Base-by-base conservation (phyloP, 2,329 filamentous ascomycete genomes). In the Aspergillus texensis region DNA sequence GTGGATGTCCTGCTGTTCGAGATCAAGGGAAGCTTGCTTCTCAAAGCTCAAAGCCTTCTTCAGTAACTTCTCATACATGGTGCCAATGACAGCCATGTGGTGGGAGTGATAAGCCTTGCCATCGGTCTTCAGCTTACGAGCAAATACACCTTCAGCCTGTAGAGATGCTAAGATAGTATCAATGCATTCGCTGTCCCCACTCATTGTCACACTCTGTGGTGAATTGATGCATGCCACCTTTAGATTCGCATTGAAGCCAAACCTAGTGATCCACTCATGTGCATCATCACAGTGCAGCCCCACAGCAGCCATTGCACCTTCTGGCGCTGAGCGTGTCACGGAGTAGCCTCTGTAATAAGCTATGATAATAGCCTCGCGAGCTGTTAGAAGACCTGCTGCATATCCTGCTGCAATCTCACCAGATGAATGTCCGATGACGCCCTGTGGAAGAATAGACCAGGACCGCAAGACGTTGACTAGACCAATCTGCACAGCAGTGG, bases 371-470 rank as follows among this genome's bases (percentile, higher is more conserved):
- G 59, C 64, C 21, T 62, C 57, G 16, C 57, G 30, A 11, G 43
- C n/a, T 14, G 61, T 62, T 5, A 78, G 14, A 3, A 62, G 39
- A 4, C 75, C 77, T 4, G 79, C 71, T 3, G 82, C 80, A 62
- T 81, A 84, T 0, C 82, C 82, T 10, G 82, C 82, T 4, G 71
- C 81, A 34, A 84, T 83, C 63, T 85, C 83, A 28, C 83, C 83
- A 57, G 75, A 79, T 0, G 81, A 83, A 65, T 85, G 83, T 0
- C 83, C 82, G 2, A 78, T 71, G 0, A 83, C 80, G 5, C 74
- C 75, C 0, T 65, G 55, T 0, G 82, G 81, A 12, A 62, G 62
- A 19, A 85, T 72, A 2, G 75, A 76, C 76, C 78, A 83, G 2
- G 79, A 80, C 32, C 75, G 58, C 2, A 86, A 70, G 4, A 85